Evolutionary conservation across 1,284 basidiomycete species (phyloP).

Genomic region (Malassezia dermatis): DNA sequence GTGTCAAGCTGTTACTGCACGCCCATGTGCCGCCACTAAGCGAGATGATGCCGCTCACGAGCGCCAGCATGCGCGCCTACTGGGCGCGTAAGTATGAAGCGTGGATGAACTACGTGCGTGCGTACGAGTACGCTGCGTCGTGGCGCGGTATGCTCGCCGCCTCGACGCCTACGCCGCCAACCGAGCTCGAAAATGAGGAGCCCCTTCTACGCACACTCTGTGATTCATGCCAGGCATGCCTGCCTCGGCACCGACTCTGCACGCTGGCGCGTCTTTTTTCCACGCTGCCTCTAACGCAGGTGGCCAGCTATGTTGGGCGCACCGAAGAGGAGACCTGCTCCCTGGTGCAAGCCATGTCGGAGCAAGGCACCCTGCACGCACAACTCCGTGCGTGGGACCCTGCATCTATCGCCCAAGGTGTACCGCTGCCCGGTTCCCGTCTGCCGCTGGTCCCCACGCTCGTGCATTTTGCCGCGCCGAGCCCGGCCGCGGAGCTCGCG

Average conservation of each 20-base stretch:
- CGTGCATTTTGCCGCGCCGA: neutral
- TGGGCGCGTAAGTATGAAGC: conserved; percentile 9
- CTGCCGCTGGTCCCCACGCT: neutral
- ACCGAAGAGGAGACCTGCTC: neutral
- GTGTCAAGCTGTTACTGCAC: conserved; percentile 63
- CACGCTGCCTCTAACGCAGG: neutral
- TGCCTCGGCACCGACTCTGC: neutral
- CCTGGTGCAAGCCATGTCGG: neutral
- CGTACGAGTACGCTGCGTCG: conserved; percentile 13
- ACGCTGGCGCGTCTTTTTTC: neutral
- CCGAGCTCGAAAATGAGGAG: neutral
- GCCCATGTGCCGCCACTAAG: conserved; percentile 54
- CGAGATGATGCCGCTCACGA: neutral
- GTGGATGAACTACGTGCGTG: conserved; percentile 15
- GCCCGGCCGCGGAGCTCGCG: neutral
- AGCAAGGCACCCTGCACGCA: neutral
- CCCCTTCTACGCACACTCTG: neutral
- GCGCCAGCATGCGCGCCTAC: neutral
- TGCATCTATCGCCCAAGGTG: neutral
- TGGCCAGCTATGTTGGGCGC: neutral
- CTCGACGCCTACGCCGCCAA: neutral
- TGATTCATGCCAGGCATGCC: neutral
- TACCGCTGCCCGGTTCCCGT: neutral
- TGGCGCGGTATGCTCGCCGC: neutral
- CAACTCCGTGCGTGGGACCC: neutral